Evolutionary conservation across 2,329 filamentous ascomycete genomes (phyloP), one percentile per base, ranked within the genome.

Genomic region (Cladobotryum protrusum): DNA sequence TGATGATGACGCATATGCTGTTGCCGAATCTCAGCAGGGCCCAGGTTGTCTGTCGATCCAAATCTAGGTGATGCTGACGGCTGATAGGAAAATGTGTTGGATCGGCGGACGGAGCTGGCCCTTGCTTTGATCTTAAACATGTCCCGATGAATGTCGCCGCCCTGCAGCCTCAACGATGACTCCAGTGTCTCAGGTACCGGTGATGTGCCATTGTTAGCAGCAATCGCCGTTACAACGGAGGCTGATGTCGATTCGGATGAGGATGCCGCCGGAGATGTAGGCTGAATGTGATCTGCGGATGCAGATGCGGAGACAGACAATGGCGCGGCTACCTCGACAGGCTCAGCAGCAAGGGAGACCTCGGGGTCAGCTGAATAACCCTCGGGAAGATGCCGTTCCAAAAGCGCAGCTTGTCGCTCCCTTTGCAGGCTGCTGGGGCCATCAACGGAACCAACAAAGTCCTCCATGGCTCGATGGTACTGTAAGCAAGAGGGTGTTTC

Each of bases 121-220:
- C 81, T 74, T 14, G 82, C 81, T 54, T 84, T 81, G 58, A 89
- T 82, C 62, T 81, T 86, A 75, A 87, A 91, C 33, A 91, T 77
- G 59, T 88, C 85, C 33, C 87, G 82, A 63, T 90, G 86, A 18
- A 91, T 85, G 59, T 91, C 87, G 37, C 87, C 87, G 46, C 87
- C 87, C 61, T 86, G 86, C 3, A 90, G 73, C 52, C 74, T 80
- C 47, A 90, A 71, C 0, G 87, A 90, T 2, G 85, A 89, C 49
- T 70, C 66, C 33, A 67, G 53, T n/a, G 56, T 53, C 52, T 85
- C 79, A 41, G 67, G 65, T 19, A 58, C 56, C 8, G 59, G 54
- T 2, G 59, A 59, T 13, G 14, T 19, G 9, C 50, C 53, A n/a
- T 54, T 50, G 39, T 42, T 46, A 13, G 53, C 52, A 15, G 60